Evolutionary conservation across 2,329 filamentous ascomycete genomes (phyloP).

Genomic region (Neonectria faginata): DNA sequence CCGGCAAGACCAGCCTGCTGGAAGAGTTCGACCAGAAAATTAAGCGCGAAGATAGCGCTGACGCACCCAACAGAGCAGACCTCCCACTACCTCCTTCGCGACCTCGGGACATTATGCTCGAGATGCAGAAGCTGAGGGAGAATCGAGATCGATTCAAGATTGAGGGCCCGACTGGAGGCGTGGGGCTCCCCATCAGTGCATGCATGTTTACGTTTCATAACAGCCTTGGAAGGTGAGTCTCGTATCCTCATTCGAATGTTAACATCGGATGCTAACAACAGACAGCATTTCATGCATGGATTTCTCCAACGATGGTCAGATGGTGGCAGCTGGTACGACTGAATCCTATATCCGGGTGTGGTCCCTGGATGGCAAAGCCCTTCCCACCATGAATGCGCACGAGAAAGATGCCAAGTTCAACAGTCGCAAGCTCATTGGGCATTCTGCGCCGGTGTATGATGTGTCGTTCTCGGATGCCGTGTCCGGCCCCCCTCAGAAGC

Average conservation of each 20-base stretch:
- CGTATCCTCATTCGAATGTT: neutral
- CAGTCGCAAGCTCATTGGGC: constrained; percentile 83
- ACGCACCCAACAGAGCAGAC: constrained; percentile 81
- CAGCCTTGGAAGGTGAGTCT: constrained; percentile 82
- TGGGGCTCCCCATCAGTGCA: constrained; percentile 85
- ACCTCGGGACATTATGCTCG: constrained; percentile 90
- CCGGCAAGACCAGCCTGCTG: constrained; percentile 78
- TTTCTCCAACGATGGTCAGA: constrained; percentile 89
- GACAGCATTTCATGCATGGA: constrained; percentile 88
- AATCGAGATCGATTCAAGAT: constrained; percentile 93
- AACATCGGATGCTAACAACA: constrained; percentile 31
- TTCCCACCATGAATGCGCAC: constrained; percentile 73
- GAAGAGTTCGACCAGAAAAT: constrained; percentile 90
- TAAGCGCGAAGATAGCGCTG: constrained; percentile 89
- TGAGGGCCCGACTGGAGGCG: constrained; percentile 83
- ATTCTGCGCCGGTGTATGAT: constrained; percentile 88
- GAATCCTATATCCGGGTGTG: constrained; percentile 97
- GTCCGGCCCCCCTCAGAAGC: constrained; percentile 61
- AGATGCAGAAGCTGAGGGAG: constrained; percentile 93
- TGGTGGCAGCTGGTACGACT: constrained; percentile 89
- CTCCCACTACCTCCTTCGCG: constrained; percentile 89
- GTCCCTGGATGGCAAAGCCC: constrained; percentile 86
- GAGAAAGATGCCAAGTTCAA: constrained; percentile 70
- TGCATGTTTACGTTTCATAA: constrained; percentile 99
- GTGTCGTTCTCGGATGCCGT: constrained; percentile 86